phyloP scores from a whole-genome alignment of 2,329 filamentous ascomycete species.

The Curvularia sp. region DNA sequence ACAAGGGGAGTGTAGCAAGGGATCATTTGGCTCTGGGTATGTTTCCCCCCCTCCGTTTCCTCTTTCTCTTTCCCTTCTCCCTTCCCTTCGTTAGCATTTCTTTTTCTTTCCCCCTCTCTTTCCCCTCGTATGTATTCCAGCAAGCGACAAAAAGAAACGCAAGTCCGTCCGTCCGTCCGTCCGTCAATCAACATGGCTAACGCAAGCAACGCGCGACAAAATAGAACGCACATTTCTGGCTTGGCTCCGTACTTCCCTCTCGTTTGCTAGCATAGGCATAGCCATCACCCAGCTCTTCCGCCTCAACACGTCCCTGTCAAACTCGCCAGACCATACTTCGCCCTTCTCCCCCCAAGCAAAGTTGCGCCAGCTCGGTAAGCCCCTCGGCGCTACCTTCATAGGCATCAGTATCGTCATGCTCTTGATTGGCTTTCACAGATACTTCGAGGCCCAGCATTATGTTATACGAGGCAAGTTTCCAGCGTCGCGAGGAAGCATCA shows the following conservation, averaged over 20 bases:
- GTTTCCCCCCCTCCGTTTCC: not conserved
- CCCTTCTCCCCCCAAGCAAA: constrained; percentile 19
- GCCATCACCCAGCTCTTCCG: constrained; percentile 86
- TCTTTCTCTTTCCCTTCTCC: constrained; percentile 17
- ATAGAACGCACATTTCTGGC: constrained; percentile 83
- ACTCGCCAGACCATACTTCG: not conserved
- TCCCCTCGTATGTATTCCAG: too few species aligned
- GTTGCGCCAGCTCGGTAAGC: constrained; percentile 45
- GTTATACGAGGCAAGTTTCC: constrained; percentile 82
- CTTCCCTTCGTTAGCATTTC: constrained; percentile 26
- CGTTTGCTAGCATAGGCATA: constrained; percentile 83
- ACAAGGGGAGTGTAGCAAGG: constrained; percentile 82
- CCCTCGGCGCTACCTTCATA: constrained; percentile 73
- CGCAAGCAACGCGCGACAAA: not conserved
- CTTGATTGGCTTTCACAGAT: constrained; percentile 78
- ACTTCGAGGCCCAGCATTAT: constrained; percentile 80
- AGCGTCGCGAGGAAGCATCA: constrained; percentile 76
- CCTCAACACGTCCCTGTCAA: constrained; percentile 70
- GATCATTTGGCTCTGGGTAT: constrained; percentile 82
- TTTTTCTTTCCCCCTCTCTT: not conserved
- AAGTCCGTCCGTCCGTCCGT: too few species aligned
- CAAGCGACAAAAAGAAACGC: too few species aligned
- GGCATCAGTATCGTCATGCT: constrained; percentile 77
- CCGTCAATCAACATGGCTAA: too few species aligned
- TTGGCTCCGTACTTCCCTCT: constrained; percentile 82